Evolutionary conservation across 805 yeast species (phyloP), one percentile per base, ranked within the genome.

Genomic region (Candida andamanensis): DNA sequence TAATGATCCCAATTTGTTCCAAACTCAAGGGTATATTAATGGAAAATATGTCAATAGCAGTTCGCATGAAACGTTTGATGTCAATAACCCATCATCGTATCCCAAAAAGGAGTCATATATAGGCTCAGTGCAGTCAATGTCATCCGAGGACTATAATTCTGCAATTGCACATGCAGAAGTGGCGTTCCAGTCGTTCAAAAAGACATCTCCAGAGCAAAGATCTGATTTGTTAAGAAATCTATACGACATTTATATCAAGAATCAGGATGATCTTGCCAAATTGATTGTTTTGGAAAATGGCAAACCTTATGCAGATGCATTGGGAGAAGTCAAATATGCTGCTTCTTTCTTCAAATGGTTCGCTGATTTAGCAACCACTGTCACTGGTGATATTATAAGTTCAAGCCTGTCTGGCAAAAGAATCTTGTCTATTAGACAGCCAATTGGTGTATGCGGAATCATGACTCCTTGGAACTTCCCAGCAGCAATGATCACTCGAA

Each of bases 341-440:
- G 80, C 85, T 1, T 73, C 84, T 5, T 87, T 82, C 56, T 82
- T 85, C 54, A 87, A 85, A 50, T 89, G 97, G 96, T 89, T 78
- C 51, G 69, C 94, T 19, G 92, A 82, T 54, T 84, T 78, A 44
- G 90, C 90, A 6, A 83, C 86, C 24, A 69, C 86, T 45, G 55
- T 73, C 17, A 61, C 74, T 33, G 92, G 90, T n/a, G 80, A 78
- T 41, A 60, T 69, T 12, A 74, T 82, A 33, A 70, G 72, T n/a
- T 72, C 85, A 2, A 62, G 71, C 31, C 63, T 59, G 38, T 52
- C 71, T 1, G 43, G 59, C 16, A 65, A 59, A 46, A 66, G 79
- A 38, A 76, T 82, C 38, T 44, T 78, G 33, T 65, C 85, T 4
- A 44, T 76, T 38, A 72, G 76, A 45, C 86, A 81, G 52, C 90